A percentile compares a stretch with the other conserved stretches of the same genome.
These are phyloP conservation scores for Pyrenopolyporus hunteri DNA, from an alignment of 495 filamentous ascomycete species.

Conservation along the genomic window DNA sequence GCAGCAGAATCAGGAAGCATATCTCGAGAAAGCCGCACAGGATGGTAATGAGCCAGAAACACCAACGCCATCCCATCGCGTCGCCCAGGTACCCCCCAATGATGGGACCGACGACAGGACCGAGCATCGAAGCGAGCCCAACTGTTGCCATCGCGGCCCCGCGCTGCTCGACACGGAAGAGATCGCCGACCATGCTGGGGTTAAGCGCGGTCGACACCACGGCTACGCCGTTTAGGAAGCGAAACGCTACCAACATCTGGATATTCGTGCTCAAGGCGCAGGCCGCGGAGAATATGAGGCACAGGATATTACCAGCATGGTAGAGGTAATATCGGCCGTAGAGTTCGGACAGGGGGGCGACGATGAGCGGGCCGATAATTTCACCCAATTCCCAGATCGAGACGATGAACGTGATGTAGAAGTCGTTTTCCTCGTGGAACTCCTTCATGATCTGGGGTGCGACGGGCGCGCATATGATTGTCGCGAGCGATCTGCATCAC, in stretches of 20 bases:
- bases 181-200: conserved; percentile 46
- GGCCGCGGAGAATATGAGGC: conserved; percentile 52
- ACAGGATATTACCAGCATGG: conserved; percentile 55
- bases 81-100: conserved; percentile 58
- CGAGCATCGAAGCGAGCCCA: conserved; percentile 4
- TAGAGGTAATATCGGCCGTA: conserved; percentile 64
- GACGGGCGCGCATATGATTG: conserved; percentile 43
- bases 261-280: conserved; percentile 52
- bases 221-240: conserved; percentile 48
- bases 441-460: conserved; percentile 42
- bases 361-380: conserved; percentile 58
- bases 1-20: conserved; percentile 52
- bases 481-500: conserved; percentile 10
- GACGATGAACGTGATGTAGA: conserved; percentile 38
- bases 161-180: conserved; percentile 45
- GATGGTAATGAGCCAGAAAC: conserved; percentile 52
- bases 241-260: conserved; percentile 54
- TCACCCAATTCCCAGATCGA: conserved; percentile 57
- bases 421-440: conserved; percentile 36
- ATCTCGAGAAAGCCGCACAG: conserved; percentile 42
- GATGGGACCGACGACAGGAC: conserved; percentile 56
- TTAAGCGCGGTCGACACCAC: background rate
- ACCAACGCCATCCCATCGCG: conserved; percentile 55
- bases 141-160: conserved; percentile 55
- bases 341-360: conserved; percentile 69